phyloP scores from a whole-genome alignment of 768 basidiomycete species.

The Galerina sulciceps region DNA sequence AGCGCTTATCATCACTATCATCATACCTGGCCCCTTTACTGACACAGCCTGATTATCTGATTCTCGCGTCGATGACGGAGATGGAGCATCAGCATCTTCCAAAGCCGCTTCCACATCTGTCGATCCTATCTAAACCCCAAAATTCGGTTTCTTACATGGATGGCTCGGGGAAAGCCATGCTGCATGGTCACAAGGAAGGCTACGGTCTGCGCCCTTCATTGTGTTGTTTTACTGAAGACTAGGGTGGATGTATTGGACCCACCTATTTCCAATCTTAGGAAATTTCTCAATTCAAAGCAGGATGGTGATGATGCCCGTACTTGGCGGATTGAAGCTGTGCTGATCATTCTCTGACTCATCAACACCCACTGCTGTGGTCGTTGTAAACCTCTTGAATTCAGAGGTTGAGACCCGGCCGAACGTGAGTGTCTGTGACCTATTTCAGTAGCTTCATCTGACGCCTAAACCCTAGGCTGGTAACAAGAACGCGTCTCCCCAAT shows the following conservation, averaged over 20 bases:
- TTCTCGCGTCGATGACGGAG: neutral
- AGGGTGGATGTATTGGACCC: neutral
- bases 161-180: conserved; percentile 17
- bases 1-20: neutral
- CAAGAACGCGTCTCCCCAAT: neutral
- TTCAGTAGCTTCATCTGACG: neutral
- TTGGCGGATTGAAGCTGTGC: neutral
- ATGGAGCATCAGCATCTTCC: neutral
- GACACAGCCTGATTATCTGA: too few relatives aligned
- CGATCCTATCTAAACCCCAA: neutral
- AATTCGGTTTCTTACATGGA: neutral
- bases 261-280: neutral
- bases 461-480: neutral
- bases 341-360: neutral
- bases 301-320: neutral
- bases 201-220: neutral
- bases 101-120: neutral
- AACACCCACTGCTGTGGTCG: neutral
- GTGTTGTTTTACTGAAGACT: neutral
- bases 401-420: conserved; percentile 1
- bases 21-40: neutral
- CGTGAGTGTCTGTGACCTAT: neutral
- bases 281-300: neutral
- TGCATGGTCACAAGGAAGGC: neutral
- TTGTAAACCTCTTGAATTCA: neutral